Conservation (phyloP, 2,329 filamentous ascomycete genomes). For the Gyromitra esculenta region DNA sequence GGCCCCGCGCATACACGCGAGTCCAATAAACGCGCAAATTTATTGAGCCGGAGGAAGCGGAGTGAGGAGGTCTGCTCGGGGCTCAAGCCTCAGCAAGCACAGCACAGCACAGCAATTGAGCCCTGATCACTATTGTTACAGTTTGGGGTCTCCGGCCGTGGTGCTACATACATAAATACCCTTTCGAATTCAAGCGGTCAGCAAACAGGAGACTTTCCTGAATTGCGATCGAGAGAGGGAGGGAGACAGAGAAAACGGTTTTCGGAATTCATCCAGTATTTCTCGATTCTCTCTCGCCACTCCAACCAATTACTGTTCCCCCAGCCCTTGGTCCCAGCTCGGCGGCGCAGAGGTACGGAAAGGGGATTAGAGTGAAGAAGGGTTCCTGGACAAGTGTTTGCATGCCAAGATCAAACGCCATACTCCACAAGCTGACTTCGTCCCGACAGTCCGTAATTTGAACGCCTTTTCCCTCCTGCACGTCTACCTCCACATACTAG, state of each 20-base stretch:
- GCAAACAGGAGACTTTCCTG: slow-evolving; percentile 13
- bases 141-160: slow-evolving; percentile 24
- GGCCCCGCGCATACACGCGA: slow-evolving; percentile 25
- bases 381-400: slow-evolving; percentile 30
- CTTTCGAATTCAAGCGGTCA: slow-evolving; percentile 22
- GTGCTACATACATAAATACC: slow-evolving; percentile 25
- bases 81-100: slow-evolving; percentile 14
- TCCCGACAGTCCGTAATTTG: slow-evolving; percentile 48
- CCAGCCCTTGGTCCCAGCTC: neutral
- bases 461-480: slow-evolving; percentile 32
- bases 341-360: slow-evolving; percentile 19
- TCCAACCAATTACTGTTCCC: neutral
- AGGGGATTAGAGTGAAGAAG: slow-evolving; percentile 6
- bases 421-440: slow-evolving; percentile 47
- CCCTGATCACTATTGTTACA: slow-evolving; percentile 29
- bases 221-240: neutral
- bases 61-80: slow-evolving; percentile 8
- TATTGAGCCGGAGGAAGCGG: slow-evolving; percentile 29
- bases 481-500: slow-evolving; percentile 21
- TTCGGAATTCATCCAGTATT: slow-evolving; percentile 20
- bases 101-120: slow-evolving; percentile 4
- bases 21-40: slow-evolving; percentile 32
- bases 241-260: neutral
- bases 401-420: slow-evolving; percentile 38
- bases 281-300: slow-evolving; percentile 31